phyloP scores from a whole-genome alignment of 1,139 yeast genomes.

The Nakaseomyces delphensis region DNA sequence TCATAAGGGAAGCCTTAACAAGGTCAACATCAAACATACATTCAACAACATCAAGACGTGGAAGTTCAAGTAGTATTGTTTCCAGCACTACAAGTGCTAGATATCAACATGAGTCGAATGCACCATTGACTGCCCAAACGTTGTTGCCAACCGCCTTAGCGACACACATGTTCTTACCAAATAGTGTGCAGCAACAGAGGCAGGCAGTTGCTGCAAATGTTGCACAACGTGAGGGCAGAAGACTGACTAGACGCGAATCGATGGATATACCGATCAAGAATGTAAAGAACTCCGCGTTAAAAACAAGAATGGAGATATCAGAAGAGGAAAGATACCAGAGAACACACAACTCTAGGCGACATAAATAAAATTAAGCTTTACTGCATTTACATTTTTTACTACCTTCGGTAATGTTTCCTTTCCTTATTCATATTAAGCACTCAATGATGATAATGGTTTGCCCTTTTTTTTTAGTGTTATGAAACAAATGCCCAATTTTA shows the following conservation, averaged over 20 bases:
- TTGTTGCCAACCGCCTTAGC: slow-evolving; percentile 44
- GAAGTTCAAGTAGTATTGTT: slow-evolving; percentile 33
- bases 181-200: slow-evolving; percentile 30
- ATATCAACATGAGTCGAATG: slow-evolving; percentile 39
- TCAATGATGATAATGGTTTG: too few relatives aligned
- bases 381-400: background rate
- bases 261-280: slow-evolving; percentile 30
- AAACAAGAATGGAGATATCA: slow-evolving; percentile 30
- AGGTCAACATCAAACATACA: slow-evolving; percentile 3
- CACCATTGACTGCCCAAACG: slow-evolving; percentile 46
- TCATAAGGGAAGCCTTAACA: slow-evolving; percentile 4
- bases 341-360: background rate
- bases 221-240: slow-evolving; percentile 7
- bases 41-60: slow-evolving; percentile 18
- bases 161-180: slow-evolving; percentile 48
- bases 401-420: too few relatives aligned
- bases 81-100: slow-evolving; percentile 31
- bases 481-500: too few relatives aligned
- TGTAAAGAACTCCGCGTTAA: slow-evolving; percentile 19
- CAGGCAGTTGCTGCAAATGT: slow-evolving; percentile 18
- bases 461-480: too few relatives aligned
- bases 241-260: slow-evolving; percentile 20
- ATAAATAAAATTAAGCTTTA: background rate
- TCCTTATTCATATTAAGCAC: too few relatives aligned
- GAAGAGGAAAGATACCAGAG: slow-evolving; percentile 24